These are phyloP conservation scores for Plasmodium vivax DNA, from an alignment of 169 alveolate genomes.

Conservation along the genomic window DNA sequence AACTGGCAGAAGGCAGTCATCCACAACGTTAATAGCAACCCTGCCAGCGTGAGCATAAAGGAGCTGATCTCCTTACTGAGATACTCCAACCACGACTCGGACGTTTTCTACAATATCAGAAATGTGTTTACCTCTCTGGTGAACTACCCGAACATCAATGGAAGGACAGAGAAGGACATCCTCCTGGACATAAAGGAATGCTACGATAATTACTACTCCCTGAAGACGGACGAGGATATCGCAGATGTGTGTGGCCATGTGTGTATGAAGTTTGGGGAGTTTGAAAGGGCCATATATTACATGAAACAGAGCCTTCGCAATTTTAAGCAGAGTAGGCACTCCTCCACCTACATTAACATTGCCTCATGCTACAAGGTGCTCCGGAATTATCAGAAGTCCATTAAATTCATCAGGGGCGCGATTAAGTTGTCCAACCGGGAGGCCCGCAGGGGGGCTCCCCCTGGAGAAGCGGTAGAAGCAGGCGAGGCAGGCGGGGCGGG, in stretches of 20 bases:
- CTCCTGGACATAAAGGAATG: slow-evolving; percentile 76
- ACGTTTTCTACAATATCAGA: slow-evolving; percentile 77
- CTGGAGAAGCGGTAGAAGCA: neutral
- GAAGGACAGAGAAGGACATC: slow-evolving; percentile 82
- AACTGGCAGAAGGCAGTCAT: slow-evolving; percentile 60
- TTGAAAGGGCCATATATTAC: slow-evolving; percentile 77
- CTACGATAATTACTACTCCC: slow-evolving; percentile 78
- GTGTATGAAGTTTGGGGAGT: slow-evolving; percentile 83
- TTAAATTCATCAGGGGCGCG: slow-evolving; percentile 44
- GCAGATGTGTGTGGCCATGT: slow-evolving; percentile 84
- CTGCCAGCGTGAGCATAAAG: slow-evolving; percentile 78
- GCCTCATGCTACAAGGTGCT: slow-evolving; percentile 65
- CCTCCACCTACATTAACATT: slow-evolving; percentile 70
- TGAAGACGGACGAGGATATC: slow-evolving; percentile 81
- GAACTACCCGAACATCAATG: slow-evolving; percentile 77
- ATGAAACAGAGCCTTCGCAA: slow-evolving; percentile 77
- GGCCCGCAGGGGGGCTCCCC: neutral
- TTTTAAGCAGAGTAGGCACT: slow-evolving; percentile 44
- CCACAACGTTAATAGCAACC: slow-evolving; percentile 31
- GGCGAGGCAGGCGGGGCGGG: neutral
- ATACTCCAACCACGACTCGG: slow-evolving; percentile 83
- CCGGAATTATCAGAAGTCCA: slow-evolving; percentile 54
- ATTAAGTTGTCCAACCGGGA: slow-evolving; percentile 49
- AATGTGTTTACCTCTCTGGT: slow-evolving; percentile 75
- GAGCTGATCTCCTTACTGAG: slow-evolving; percentile 78